Conservation (phyloP, 257 asterid species). For the Solanum piurae region DNA sequence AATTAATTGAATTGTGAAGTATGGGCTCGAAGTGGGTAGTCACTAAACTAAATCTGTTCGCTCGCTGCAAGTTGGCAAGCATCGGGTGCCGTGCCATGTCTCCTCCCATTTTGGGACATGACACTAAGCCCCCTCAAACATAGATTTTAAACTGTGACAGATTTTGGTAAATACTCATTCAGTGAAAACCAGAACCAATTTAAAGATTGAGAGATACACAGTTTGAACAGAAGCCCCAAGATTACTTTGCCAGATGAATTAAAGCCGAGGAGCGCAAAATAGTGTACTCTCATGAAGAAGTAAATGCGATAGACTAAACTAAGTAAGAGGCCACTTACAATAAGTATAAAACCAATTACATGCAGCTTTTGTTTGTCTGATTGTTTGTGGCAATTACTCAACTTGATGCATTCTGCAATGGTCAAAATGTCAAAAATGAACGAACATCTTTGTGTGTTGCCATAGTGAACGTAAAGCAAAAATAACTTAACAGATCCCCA, state of each 20-base stretch:
- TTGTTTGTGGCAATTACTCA: conserved; percentile 68
- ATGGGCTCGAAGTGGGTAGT: background rate
- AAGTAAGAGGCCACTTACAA: conserved; percentile 49
- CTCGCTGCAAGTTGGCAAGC: background rate
- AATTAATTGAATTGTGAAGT: background rate
- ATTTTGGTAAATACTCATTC: background rate
- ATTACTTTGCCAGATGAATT: background rate
- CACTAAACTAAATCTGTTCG: background rate
- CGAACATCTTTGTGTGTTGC: background rate
- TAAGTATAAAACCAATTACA: conserved; percentile 59
- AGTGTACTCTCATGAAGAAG: background rate
- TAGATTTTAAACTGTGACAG: background rate
- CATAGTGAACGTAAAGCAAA: background rate
- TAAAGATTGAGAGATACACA: background rate
- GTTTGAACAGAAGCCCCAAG: background rate
- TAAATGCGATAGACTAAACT: background rate
- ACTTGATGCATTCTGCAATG: conserved; percentile 74
- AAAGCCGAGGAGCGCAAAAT: background rate
- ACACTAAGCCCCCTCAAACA: background rate
- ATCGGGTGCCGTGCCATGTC: background rate
- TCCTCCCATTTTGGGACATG: background rate
- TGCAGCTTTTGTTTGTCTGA: conserved; percentile 68
- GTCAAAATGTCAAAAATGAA: conserved; percentile 8
- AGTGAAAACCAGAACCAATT: background rate
- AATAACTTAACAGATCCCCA: background rate